A percentile compares a stretch with the other conserved stretches of the same genome.
These are phyloP conservation scores for Cornus florida DNA, from an alignment of 148 eudicot species.

Conservation along the genomic window DNA sequence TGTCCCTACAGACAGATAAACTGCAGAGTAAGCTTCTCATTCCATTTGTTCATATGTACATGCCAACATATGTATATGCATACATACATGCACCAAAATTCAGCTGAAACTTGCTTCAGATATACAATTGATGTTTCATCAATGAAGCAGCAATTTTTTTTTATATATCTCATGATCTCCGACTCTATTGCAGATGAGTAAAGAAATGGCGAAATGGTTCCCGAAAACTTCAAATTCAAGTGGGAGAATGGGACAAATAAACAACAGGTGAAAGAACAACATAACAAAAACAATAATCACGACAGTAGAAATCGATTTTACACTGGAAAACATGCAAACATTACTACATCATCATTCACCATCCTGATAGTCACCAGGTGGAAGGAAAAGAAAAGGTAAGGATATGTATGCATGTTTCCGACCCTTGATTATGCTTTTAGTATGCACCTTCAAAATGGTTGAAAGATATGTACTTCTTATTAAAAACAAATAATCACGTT, in stretches of 20 bases:
- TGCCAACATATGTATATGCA: too few relatives aligned
- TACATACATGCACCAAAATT: neutral
- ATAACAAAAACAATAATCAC: slow-evolving; percentile 8
- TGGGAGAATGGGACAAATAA: slow-evolving; percentile 3
- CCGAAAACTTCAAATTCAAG: neutral
- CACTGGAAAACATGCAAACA: neutral
- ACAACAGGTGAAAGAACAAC: neutral
- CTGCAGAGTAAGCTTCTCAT: neutral
- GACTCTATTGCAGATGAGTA: neutral
- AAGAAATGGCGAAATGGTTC: neutral
- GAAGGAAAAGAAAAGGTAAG: neutral
- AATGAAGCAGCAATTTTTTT: neutral
- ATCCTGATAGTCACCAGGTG: neutral
- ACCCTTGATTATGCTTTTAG: neutral
- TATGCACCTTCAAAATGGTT: neutral
- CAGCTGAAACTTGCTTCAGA: slow-evolving; percentile 1
- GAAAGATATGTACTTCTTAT: neutral
- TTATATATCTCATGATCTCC: neutral
- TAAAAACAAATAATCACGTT: neutral
- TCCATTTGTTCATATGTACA: neutral
- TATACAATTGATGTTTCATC: neutral
- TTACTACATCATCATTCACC: neutral
- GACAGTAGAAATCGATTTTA: neutral
- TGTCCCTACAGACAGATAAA: slow-evolving; percentile 47
- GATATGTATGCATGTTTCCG: neutral